A percentile compares a stretch with the other conserved stretches of the same genome.
phyloP scores from a whole-genome alignment of 768 basidiomycete species.

The Suillus subalutaceus region DNA sequence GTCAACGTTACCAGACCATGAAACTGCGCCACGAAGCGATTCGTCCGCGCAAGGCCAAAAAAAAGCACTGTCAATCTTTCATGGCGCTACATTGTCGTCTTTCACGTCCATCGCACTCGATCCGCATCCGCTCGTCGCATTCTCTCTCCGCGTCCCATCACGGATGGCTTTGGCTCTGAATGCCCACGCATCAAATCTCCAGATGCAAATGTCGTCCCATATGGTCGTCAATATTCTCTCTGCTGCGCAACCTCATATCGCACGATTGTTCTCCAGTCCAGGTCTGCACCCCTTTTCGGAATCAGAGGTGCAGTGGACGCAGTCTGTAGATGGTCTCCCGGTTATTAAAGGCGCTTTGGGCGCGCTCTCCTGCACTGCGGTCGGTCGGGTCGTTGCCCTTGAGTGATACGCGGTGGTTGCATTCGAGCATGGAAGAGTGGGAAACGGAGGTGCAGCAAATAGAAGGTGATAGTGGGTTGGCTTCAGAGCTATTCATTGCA shows the following conservation, averaged over 20 bases:
- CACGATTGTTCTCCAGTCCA: constrained; percentile 72
- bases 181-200: constrained; percentile 20
- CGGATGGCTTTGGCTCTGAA: constrained; percentile 74
- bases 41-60: background rate
- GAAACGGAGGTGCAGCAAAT: constrained; percentile 18
- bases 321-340: constrained; percentile 58
- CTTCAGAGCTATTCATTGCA: constrained; percentile 81
- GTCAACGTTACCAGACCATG: constrained; percentile 50
- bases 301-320: constrained; percentile 37
- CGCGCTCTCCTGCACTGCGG: constrained; percentile 70
- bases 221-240: constrained; percentile 85
- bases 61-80: constrained; percentile 41
- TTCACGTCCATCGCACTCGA: constrained; percentile 92
- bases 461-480: constrained; percentile 37
- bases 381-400: constrained; percentile 63
- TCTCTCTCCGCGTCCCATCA: constrained; percentile 88
- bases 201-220: constrained; percentile 36
- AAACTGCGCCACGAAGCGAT: constrained; percentile 7
- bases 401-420: constrained; percentile 50
- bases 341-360: constrained; percentile 65
- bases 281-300: constrained; percentile 64
- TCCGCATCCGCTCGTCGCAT: constrained; percentile 85
- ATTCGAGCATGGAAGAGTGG: constrained; percentile 19
- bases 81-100: constrained; percentile 93
- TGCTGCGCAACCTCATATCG: constrained; percentile 60